phyloP scores from a whole-genome alignment of 331 rosid genomes.

The Phaseolus coccineus region DNA sequence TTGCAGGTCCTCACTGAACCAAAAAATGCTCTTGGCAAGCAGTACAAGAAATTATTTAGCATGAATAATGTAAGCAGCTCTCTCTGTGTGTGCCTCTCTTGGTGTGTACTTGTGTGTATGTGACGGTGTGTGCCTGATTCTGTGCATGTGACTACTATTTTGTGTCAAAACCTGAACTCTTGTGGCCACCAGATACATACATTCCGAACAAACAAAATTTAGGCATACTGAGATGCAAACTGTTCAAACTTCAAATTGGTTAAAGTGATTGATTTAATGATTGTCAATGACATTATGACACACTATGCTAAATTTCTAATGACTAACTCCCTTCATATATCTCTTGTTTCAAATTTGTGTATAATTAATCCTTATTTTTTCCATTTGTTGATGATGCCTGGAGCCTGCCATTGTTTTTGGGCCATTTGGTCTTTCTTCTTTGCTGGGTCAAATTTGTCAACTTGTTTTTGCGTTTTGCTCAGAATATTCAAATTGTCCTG shows the following conservation, averaged over 20 bases:
- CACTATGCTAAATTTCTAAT: not conserved
- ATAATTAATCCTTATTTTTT: constrained; percentile 3
- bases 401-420: constrained; percentile 8
- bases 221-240: not conserved
- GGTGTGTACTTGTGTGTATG: not conserved
- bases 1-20: constrained; percentile 91
- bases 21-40: constrained; percentile 94
- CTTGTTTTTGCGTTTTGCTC: constrained; percentile 1
- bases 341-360: not conserved
- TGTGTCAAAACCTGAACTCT: constrained; percentile 1
- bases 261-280: constrained; percentile 11
- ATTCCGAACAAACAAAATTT: constrained; percentile 17
- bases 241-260: constrained; percentile 1
- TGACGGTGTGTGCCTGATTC: not conserved
- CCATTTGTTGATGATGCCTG: not conserved
- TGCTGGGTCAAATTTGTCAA: constrained; percentile 13
- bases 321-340: not conserved
- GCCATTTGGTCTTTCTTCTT: not conserved
- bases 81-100: no score
- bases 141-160: not conserved
- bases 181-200: not conserved
- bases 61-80: constrained; percentile 78
- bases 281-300: not conserved
- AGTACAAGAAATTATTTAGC: constrained; percentile 89
- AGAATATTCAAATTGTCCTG: constrained; percentile 15